Evolutionary conservation across 495 filamentous ascomycete genomes (phyloP).

Genomic region (Penicillium lagena): DNA sequence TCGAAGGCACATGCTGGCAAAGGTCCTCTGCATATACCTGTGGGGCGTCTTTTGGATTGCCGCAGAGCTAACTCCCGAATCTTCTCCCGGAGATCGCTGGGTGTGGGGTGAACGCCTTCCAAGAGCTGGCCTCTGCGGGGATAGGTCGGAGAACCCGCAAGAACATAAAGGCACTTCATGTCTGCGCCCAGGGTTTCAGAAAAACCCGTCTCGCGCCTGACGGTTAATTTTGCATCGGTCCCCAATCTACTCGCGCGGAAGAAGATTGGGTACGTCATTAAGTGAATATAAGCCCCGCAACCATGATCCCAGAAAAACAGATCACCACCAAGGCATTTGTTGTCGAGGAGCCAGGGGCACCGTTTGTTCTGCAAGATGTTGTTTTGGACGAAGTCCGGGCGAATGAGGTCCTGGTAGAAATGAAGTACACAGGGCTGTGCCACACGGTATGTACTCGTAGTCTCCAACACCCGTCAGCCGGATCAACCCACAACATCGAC

Average conservation of each 20-base stretch:
- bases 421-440: slow-evolving; percentile 28
- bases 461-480: not conserved
- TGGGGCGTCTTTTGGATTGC: no score
- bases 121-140: not conserved
- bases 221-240: no score
- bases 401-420: slow-evolving; percentile 26
- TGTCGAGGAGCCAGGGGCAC: slow-evolving; percentile 15
- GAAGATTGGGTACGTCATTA: no score
- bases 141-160: not conserved
- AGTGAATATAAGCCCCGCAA: not conserved
- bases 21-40: no score
- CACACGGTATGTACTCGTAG: slow-evolving; percentile 18
- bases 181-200: no score
- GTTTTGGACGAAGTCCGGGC: slow-evolving; percentile 19
- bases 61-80: no score
- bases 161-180: no score
- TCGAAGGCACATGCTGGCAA: no score
- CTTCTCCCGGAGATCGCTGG: no score
- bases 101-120: not conserved
- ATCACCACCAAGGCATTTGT: slow-evolving; percentile 24
- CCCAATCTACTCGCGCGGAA: no score
- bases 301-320: slow-evolving; percentile 11
- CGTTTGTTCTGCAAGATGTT: slow-evolving; percentile 22
- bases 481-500: not conserved
- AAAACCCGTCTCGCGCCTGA: no score